Conservation (phyloP, 768 basidiomycete species). For the Rhodotorula toruloides region DNA sequence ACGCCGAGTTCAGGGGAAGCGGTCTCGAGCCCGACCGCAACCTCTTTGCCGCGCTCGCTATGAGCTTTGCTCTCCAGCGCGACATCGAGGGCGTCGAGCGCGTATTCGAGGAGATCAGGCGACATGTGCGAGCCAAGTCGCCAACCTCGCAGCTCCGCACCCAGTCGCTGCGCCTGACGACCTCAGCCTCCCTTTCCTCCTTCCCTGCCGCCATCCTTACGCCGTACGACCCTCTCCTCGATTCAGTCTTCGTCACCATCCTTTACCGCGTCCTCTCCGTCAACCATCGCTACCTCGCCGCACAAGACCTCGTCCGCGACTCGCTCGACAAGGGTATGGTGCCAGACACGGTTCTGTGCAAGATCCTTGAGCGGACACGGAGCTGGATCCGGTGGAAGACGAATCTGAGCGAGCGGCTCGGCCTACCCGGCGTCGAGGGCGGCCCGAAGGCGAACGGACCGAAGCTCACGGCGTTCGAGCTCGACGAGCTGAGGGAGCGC, state of each 20-base stretch:
- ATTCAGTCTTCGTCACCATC: conserved; percentile 32
- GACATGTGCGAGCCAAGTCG: not conserved
- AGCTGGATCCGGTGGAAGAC: conserved; percentile 5
- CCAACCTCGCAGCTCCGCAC: conserved; percentile 13
- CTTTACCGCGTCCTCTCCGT: conserved; percentile 26
- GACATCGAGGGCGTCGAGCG: conserved; percentile 14
- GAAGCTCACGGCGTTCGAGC: not conserved
- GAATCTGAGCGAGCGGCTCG: not conserved
- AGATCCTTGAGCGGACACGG: not conserved
- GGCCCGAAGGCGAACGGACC: not conserved
- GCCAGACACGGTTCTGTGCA: conserved; percentile 15
- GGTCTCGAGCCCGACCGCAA: conserved; percentile 61
- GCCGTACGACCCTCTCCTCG: conserved; percentile 30
- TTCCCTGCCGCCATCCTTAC: conserved; percentile 1
- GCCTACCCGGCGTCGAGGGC: too few relatives aligned
- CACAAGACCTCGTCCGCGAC: conserved; percentile 12
- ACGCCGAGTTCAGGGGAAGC: conserved; percentile 59
- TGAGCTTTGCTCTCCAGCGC: conserved; percentile 6
- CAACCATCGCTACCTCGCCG: not conserved
- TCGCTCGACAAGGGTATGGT: not conserved
- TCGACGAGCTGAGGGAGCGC: conserved; percentile 1
- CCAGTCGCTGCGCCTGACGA: not conserved
- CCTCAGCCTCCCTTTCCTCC: not conserved
- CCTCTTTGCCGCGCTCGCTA: conserved; percentile 33
- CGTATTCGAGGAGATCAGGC: conserved; percentile 18